phyloP scores from a whole-genome alignment of 345 rosid species.

The Brassica carinata region DNA sequence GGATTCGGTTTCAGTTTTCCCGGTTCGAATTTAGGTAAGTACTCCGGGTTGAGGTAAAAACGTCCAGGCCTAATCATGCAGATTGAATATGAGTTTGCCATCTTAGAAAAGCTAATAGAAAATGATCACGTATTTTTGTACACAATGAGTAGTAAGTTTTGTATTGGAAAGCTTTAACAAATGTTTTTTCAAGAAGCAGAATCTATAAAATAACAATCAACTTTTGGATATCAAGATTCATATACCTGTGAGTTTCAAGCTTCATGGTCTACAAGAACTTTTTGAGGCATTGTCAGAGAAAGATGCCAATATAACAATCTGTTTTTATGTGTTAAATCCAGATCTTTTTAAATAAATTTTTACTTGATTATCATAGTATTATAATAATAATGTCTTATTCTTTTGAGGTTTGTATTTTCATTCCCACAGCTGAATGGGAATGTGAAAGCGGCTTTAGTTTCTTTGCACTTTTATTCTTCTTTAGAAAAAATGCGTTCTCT shows the following conservation, averaged over 20 bases:
- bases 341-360: neutral
- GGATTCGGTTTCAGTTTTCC: too few relatives aligned
- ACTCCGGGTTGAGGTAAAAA: too few relatives aligned
- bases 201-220: neutral
- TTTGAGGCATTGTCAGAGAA: constrained; percentile 4
- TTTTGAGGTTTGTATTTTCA: neutral
- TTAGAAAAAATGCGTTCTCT: neutral
- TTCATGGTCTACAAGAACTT: neutral
- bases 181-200: neutral
- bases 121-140: neutral
- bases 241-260: neutral
- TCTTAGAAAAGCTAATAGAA: neutral
- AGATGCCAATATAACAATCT: neutral
- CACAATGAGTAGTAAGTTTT: neutral
- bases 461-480: neutral
- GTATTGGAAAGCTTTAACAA: neutral
- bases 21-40: too few relatives aligned
- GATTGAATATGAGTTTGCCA: neutral
- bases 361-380: neutral
- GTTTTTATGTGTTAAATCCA: neutral
- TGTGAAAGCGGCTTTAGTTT: neutral
- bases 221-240: neutral
- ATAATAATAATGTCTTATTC: neutral
- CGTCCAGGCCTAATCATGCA: too few relatives aligned
- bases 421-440: neutral